Base-by-base conservation (phyloP, 1,139 yeast species). In the Candida albicans region DNA sequence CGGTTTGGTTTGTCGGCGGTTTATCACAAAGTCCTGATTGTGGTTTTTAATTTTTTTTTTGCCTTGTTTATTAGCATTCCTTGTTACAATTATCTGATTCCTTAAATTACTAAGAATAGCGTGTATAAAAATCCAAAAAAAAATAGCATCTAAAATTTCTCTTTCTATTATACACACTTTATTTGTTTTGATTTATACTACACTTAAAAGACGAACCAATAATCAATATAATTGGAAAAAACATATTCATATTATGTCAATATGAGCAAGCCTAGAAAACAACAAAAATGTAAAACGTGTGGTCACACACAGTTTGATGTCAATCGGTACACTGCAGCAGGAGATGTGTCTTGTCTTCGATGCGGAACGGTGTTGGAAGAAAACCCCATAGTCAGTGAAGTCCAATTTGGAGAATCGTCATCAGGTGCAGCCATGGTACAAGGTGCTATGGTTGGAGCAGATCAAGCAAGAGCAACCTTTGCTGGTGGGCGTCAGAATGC, bases 391-490 rank as follows among this genome's bases (percentile, higher is more conserved):
- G 98, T 95, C 25, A 83, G 96, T 22, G 99, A 95, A 61, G 95
- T 95, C 46, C 88, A 95, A 15, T 93, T 91, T 67, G 95, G 95
- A 35, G 99, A 95, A 58, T 79, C 90, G 3, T 77, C 96, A 10
- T 76, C 85, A 25, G 99, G 99, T 52, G 98, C 96, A 8, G 97
- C 99, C 30, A 81, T 87, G 47, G 96, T 93, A 2, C 96, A 90
- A 53, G 99, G 99, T 57, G 82, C 95, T 35, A 91, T 88, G 76
- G 84, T 93, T 35, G 88, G 90, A 34, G 85, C 89, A 0, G 98
- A 89, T 58, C 97, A 91, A 64, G 73, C 86, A 7, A 81, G 86
- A 62, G 96, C 91, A 0, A 72, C 82, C 3, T 79, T 77, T 52
- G 74, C 77, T 40, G 75, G 77, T 41, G 87, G 87, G 42, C 62